Conservation (phyloP, 1,284 basidiomycete species). For the Ceratobasidium sp. region DNA sequence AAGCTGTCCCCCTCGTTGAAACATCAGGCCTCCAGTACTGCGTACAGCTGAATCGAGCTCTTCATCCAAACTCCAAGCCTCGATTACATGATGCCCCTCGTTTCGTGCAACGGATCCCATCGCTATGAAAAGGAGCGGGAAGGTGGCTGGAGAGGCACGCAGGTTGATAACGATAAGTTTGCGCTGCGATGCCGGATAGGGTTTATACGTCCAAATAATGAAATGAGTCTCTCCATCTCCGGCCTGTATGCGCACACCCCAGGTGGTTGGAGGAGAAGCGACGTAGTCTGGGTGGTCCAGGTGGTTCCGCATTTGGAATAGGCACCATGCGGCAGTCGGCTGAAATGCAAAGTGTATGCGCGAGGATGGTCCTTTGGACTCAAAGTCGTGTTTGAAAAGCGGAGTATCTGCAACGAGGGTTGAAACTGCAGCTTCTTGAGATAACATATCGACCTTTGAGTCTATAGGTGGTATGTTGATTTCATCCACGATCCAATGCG, state of each 20-base stretch:
- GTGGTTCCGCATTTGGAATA: slow-evolving; percentile 63
- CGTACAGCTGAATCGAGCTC: slow-evolving; percentile 56
- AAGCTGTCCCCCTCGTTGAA: slow-evolving; percentile 61
- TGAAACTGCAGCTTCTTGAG: slow-evolving; percentile 43
- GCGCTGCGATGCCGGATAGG: slow-evolving; percentile 49
- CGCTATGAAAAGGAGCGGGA: slow-evolving; percentile 58
- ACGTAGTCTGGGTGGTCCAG: slow-evolving; percentile 44
- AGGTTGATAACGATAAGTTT: slow-evolving; percentile 66
- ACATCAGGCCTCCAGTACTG: slow-evolving; percentile 57
- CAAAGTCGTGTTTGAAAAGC: slow-evolving; percentile 44
- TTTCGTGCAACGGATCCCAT: slow-evolving; percentile 58
- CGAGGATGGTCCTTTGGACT: slow-evolving; percentile 47
- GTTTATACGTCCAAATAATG: slow-evolving; percentile 56
- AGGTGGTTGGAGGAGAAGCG: slow-evolving; percentile 20
- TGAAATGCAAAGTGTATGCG: slow-evolving; percentile 58
- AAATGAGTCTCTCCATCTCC: slow-evolving; percentile 65
- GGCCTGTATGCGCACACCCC: slow-evolving; percentile 35
- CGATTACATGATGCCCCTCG: slow-evolving; percentile 60
- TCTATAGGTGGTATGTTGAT: slow-evolving; percentile 10
- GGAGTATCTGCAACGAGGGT: slow-evolving; percentile 28
- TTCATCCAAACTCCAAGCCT: slow-evolving; percentile 65
- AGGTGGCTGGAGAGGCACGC: slow-evolving; percentile 55
- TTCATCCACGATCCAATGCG: slow-evolving; percentile 58
- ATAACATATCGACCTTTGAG: slow-evolving; percentile 36
- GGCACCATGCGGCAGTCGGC: slow-evolving; percentile 61